Evolutionary conservation across 1,284 basidiomycete genomes (phyloP).

Genomic region (Phylloboletellus chloephorus): DNA sequence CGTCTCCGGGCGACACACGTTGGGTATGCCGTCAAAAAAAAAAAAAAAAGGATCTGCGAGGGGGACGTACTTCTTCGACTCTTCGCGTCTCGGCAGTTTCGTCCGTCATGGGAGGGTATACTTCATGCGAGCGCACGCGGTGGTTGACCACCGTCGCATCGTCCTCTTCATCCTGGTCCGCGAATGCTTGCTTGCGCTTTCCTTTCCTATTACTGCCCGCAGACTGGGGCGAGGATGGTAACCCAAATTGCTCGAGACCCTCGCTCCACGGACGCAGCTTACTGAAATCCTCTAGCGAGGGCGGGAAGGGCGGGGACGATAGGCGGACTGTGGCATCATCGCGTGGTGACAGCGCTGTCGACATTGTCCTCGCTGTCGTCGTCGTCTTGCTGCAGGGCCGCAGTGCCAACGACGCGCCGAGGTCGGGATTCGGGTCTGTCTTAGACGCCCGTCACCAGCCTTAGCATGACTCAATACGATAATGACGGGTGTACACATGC

Average conservation of each 20-base stretch:
- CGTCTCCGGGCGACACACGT: too few species aligned
- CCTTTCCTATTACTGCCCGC: slow-evolving; percentile 18
- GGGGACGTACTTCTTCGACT: slow-evolving; percentile 57
- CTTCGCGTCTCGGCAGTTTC: slow-evolving; percentile 60
- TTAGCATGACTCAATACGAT: neutral
- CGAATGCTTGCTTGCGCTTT: slow-evolving; percentile 25
- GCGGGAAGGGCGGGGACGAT: slow-evolving; percentile 39
- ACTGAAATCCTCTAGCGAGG: slow-evolving; percentile 40
- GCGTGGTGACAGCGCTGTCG: slow-evolving; percentile 16
- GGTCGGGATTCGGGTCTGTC: slow-evolving; percentile 14
- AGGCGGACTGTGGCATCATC: slow-evolving; percentile 23
- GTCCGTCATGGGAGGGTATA: slow-evolving; percentile 63
- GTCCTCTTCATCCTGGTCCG: slow-evolving; percentile 20
- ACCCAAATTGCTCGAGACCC: slow-evolving; percentile 14
- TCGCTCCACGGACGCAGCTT: slow-evolving; percentile 34
- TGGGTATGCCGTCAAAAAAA: too few species aligned
- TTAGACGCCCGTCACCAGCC: slow-evolving; percentile 1
- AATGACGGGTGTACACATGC: neutral
- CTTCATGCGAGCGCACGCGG: slow-evolving; percentile 25
- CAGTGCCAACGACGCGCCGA: slow-evolving; percentile 1
- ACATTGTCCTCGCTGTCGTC: slow-evolving; percentile 19
- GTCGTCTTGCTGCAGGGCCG: slow-evolving; percentile 6
- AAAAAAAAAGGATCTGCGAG: too few species aligned
- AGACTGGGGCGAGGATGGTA: slow-evolving; percentile 15
- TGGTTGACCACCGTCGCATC: slow-evolving; percentile 24